A percentile compares a stretch with the other conserved stretches of the same genome.
Conservation (phyloP, 371 early-diverging fungal species). For the Paraphysoderma sedebokerense region DNA sequence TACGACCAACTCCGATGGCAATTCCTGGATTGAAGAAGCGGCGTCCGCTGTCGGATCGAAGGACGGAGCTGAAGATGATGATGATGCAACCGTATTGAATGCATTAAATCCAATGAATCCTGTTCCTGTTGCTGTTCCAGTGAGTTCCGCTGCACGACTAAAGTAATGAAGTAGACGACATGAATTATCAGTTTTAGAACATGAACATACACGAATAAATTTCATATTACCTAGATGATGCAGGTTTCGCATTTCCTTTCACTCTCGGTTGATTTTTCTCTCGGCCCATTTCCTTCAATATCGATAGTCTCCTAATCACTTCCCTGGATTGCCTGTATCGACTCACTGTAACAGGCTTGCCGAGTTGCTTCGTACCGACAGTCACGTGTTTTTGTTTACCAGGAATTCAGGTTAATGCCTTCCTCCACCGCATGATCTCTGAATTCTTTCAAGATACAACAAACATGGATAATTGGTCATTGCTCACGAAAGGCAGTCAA, state of each 20-base stretch:
- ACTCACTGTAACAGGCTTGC: neutral
- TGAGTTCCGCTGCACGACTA: neutral
- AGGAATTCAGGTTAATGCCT: no score
- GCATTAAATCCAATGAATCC: neutral
- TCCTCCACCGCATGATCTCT: neutral
- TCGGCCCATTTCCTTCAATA: neutral
- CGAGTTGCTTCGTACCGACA: no score
- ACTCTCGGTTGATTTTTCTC: neutral
- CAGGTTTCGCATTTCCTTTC: neutral
- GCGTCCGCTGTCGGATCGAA: neutral
- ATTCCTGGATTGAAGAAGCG: neutral
- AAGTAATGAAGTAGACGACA: no score
- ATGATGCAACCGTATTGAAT: neutral
- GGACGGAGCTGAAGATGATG: neutral
- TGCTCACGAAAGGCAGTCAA: slow-evolving; percentile 45
- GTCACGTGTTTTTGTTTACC: no score
- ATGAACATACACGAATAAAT: neutral
- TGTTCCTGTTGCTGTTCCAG: neutral
- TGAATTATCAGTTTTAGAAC: no score
- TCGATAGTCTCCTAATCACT: no score
- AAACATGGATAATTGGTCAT: slow-evolving; percentile 25
- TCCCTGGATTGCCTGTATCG: neutral
- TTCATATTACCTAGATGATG: neutral
- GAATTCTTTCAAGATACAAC: neutral
- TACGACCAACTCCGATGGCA: slow-evolving; percentile 23